Conservation (phyloP, 2,329 filamentous ascomycete genomes). For the Colletotrichum filicis region DNA sequence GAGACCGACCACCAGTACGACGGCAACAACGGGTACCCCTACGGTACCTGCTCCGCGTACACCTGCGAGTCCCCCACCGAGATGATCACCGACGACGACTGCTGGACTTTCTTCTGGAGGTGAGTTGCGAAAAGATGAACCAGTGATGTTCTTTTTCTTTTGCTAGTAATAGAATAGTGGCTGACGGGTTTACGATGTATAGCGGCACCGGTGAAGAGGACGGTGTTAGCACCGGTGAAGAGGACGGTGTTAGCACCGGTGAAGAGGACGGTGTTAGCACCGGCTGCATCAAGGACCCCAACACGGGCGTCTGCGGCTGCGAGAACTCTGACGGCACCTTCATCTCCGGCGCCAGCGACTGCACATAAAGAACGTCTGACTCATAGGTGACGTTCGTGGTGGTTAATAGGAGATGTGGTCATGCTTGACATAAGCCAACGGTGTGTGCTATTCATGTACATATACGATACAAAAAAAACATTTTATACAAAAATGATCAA, state of each 20-base stretch:
- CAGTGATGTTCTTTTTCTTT: no score
- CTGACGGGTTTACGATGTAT: background rate
- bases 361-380: background rate
- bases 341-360: constrained; percentile 21
- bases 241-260: no score
- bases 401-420: no score
- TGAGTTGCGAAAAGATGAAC: background rate
- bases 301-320: constrained; percentile 30
- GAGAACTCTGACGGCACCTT: constrained; percentile 33
- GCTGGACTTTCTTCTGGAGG: constrained; percentile 35
- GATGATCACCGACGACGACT: constrained; percentile 26
- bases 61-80: constrained; percentile 20
- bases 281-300: constrained; percentile 31
- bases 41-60: constrained; percentile 33
- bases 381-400: background rate
- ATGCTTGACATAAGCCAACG: background rate
- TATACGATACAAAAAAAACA: background rate
- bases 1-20: constrained; percentile 32
- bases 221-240: constrained; percentile 16
- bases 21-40: constrained; percentile 20
- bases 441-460: background rate
- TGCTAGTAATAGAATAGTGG: background rate
- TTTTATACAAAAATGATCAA: background rate
- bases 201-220: constrained; percentile 7
- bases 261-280: constrained; percentile 4